A percentile compares a stretch with the other conserved stretches of the same genome.
Conservation (phyloP, 257 asterid species). For the Gentiana straminea region DNA sequence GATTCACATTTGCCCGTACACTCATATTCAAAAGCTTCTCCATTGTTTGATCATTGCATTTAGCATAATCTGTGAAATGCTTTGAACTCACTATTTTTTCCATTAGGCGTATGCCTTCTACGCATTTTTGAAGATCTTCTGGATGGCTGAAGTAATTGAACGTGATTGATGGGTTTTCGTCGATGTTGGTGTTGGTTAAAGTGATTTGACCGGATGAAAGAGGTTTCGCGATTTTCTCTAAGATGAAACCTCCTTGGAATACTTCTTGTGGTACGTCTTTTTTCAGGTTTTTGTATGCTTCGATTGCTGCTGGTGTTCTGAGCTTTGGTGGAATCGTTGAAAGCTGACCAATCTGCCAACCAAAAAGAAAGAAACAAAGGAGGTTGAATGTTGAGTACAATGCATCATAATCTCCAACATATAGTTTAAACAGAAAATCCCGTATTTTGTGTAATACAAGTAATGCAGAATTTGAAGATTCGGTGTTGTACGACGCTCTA, state of each 20-base stretch:
- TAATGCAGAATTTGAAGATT: too few species aligned
- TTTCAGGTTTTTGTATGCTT: conserved; percentile 32
- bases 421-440: too few species aligned
- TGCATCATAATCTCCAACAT: too few species aligned
- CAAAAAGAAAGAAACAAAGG: not conserved
- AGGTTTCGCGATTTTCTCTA: conserved; percentile 51
- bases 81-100: conserved; percentile 60
- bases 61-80: conserved; percentile 40
- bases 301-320: conserved; percentile 43
- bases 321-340: conserved; percentile 65
- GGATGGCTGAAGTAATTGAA: conserved; percentile 96
- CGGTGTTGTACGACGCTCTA: not conserved
- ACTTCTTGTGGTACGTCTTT: conserved; percentile 43
- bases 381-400: too few species aligned
- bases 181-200: conserved; percentile 48
- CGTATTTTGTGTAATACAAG: too few species aligned
- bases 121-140: conserved; percentile 51
- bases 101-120: conserved; percentile 55
- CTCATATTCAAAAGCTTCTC: conserved; percentile 70
- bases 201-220: conserved; percentile 40
- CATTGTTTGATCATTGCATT: conserved; percentile 31
- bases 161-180: conserved; percentile 76
- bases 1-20: conserved; percentile 69
- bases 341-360: conserved; percentile 61
- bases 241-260: conserved; percentile 57